Conservation (phyloP, 2,329 filamentous ascomycete species). For the Arthrobotrys sphaeroides region DNA sequence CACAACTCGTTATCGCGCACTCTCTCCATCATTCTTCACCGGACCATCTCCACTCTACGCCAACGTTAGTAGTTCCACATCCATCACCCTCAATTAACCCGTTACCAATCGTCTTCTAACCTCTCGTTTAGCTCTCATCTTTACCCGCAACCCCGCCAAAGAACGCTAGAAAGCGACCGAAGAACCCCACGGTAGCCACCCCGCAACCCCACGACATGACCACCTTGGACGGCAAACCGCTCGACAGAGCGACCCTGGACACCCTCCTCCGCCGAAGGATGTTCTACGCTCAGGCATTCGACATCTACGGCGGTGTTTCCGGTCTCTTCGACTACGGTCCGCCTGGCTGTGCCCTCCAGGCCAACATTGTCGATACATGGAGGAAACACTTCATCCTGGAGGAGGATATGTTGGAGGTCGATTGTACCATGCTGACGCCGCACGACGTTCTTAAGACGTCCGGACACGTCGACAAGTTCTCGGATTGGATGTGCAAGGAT, state of each 20-base stretch:
- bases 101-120: background rate
- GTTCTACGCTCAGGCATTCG: constrained; percentile 95
- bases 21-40: background rate
- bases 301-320: constrained; percentile 89
- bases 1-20: constrained; percentile 16
- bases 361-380: constrained; percentile 88
- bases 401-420: constrained; percentile 94
- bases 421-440: constrained; percentile 92
- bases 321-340: constrained; percentile 95
- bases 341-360: constrained; percentile 83
- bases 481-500: constrained; percentile 99
- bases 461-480: constrained; percentile 97
- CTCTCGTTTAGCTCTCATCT: too few species aligned
- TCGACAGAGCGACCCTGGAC: constrained; percentile 84
- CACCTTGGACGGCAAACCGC: constrained; percentile 86
- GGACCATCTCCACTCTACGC: background rate
- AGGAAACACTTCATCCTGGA: constrained; percentile 91
- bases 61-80: constrained; percentile 12
- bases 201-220: constrained; percentile 64
- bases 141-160: too few species aligned
- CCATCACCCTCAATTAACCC: background rate
- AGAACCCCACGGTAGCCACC: background rate
- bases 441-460: constrained; percentile 93
- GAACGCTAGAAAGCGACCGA: constrained; percentile 2
- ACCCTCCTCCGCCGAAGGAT: constrained; percentile 84